Evolutionary conservation across 1,139 yeast genomes (phyloP).

Genomic region (Arxiozyma telluris): DNA sequence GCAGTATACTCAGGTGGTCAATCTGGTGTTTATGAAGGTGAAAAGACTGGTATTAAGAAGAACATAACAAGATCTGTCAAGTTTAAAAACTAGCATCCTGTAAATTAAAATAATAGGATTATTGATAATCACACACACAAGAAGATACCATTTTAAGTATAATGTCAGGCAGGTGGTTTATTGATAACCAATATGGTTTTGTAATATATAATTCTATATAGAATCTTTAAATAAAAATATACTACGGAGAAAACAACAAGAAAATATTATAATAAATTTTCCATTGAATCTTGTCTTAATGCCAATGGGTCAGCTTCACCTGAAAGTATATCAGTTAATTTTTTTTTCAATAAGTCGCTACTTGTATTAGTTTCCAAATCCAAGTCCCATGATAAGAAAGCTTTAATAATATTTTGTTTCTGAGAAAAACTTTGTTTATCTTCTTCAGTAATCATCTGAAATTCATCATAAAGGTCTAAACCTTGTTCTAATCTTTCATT

Average conservation of each 20-base stretch:
- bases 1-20: constrained; percentile 70
- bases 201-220: constrained; percentile 1
- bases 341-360: constrained; percentile 7
- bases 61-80: constrained; percentile 79
- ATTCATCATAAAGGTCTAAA: constrained; percentile 15
- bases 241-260: neutral
- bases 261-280: neutral
- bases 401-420: constrained; percentile 25
- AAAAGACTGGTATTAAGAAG: constrained; percentile 94
- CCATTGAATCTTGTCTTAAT: neutral
- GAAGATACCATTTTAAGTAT: neutral
- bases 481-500: constrained; percentile 16
- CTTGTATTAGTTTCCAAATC: constrained; percentile 12
- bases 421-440: constrained; percentile 15
- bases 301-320: neutral
- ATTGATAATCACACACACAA: too few relatives aligned
- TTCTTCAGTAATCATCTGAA: constrained; percentile 13
- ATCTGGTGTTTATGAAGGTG: constrained; percentile 85
- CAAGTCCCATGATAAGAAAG: constrained; percentile 30
- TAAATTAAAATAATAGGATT: too few relatives aligned
- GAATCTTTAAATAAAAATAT: neutral
- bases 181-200: neutral
- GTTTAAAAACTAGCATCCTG: constrained; percentile 34
- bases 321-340: constrained; percentile 6
- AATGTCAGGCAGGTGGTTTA: neutral